Percentiles rank a stretch among this genome's conserved stretches.
phyloP scores from a whole-genome alignment of 2,329 filamentous ascomycete genomes.

The Verticillium nubilum region DNA sequence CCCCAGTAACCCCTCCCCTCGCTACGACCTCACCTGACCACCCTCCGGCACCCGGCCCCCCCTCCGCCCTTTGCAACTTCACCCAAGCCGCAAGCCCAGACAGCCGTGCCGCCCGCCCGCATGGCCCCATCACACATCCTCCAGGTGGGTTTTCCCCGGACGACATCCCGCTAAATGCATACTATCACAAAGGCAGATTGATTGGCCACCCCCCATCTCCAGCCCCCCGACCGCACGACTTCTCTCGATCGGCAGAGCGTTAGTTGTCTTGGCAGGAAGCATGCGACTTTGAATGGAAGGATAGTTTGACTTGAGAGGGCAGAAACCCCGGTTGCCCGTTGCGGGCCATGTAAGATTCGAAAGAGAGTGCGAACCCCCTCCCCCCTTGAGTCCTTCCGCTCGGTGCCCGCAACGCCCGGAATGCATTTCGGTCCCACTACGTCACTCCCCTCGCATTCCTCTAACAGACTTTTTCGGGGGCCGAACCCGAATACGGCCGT shows the following conservation, averaged over 20 bases:
- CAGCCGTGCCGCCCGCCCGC: neutral
- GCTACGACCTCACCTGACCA: neutral
- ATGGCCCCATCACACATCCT: neutral
- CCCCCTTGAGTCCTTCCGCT: neutral
- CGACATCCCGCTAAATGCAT: neutral
- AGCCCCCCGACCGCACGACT: no score
- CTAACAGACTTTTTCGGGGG: neutral
- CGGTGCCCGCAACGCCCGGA: neutral
- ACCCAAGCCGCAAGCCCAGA: neutral
- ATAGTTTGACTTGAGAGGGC: no score
- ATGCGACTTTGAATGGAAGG: no score
- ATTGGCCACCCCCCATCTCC: no score
- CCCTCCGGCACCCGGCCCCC: neutral
- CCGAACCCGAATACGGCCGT: neutral
- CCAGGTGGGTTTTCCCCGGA: neutral
- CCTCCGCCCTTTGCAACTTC: neutral
- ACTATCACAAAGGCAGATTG: neutral
- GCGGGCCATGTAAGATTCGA: neutral
- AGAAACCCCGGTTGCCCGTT: neutral
- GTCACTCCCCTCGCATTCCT: neutral
- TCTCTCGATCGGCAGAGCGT: neutral
- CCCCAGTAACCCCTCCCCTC: neutral
- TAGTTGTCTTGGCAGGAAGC: neutral
- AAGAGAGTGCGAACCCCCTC: neutral
- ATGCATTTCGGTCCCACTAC: no score